Evolutionary conservation across 2,329 filamentous ascomycete genomes (phyloP).

Genomic region (Colletotrichum sp.): DNA sequence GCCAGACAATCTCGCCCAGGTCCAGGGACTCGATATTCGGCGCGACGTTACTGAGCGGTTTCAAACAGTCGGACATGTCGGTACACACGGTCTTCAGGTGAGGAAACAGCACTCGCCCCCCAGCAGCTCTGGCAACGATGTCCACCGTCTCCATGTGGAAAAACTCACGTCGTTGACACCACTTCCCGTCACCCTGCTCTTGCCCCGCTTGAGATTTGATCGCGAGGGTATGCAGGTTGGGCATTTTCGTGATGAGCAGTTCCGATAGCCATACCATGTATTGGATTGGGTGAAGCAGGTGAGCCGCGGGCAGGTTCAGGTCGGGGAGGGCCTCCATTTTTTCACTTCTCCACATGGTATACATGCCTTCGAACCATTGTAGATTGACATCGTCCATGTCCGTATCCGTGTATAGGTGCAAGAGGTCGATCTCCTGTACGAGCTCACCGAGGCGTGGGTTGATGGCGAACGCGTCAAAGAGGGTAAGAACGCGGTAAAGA

Average conservation of each 20-base stretch:
- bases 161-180: not conserved
- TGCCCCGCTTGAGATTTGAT: not conserved
- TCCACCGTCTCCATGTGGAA: not conserved
- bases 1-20: fast-evolving
- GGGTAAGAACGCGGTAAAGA: not conserved
- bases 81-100: not conserved
- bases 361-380: fast-evolving
- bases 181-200: too few species aligned
- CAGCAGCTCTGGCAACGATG: not conserved
- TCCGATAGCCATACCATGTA: not conserved
- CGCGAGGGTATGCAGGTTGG: not conserved
- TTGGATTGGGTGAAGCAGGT: not conserved
- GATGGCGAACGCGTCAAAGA: not conserved
- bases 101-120: not conserved
- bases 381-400: not conserved
- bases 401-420: not conserved
- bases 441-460: not conserved
- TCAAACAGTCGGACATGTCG: not conserved
- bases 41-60: not conserved
- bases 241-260: not conserved
- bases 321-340: not conserved
- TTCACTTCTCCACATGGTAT: not conserved
- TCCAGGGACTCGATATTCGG: not conserved
- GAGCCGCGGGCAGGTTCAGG: fast-evolving
- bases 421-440: not conserved